phyloP scores from a whole-genome alignment of 2,329 filamentous ascomycete species.

The Talaromyces sp. region DNA sequence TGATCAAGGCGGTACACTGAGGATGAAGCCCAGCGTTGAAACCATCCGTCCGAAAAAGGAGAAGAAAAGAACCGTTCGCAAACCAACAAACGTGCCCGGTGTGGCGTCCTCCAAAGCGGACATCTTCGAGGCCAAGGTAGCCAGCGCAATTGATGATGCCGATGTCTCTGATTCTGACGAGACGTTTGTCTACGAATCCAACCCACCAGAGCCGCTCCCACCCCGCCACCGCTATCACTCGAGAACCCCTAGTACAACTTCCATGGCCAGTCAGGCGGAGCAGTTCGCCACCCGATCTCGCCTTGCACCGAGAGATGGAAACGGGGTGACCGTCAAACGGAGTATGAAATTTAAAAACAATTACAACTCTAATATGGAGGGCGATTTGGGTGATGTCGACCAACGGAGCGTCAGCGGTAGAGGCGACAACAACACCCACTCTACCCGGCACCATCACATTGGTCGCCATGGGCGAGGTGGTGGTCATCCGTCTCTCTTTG shows the following conservation, averaged over 20 bases:
- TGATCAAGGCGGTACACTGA: constrained; percentile 67
- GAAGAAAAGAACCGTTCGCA: constrained; percentile 73
- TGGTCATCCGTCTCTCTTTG: constrained; percentile 65
- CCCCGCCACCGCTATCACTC: constrained; percentile 72
- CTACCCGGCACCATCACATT: constrained; percentile 71
- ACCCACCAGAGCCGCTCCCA: constrained; percentile 61
- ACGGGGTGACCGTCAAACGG: constrained; percentile 68
- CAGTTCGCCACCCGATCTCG: constrained; percentile 52
- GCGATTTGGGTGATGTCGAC: constrained; percentile 63
- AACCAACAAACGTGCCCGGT: constrained; percentile 44
- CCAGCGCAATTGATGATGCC: constrained; percentile 90
- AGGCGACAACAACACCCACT: constrained; percentile 53
- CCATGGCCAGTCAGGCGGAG: constrained; percentile 51
- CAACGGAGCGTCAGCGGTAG: constrained; percentile 57
- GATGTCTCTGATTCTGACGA: constrained; percentile 97
- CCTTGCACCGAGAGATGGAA: constrained; percentile 60
- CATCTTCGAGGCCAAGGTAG: constrained; percentile 95
- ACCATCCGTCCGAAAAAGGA: constrained; percentile 94
- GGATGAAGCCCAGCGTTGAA: constrained; percentile 85
- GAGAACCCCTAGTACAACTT: constrained; percentile 88
- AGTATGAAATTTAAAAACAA: constrained; percentile 94
- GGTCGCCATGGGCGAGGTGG: constrained; percentile 70
- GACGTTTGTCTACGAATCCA: constrained; percentile 98
- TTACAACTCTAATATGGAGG: constrained; percentile 61
- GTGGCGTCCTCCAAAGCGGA: constrained; percentile 84